A percentile compares a stretch with the other conserved stretches of the same genome.
phyloP scores from a whole-genome alignment of 768 basidiomycete genomes.

The Mycena latifolia region DNA sequence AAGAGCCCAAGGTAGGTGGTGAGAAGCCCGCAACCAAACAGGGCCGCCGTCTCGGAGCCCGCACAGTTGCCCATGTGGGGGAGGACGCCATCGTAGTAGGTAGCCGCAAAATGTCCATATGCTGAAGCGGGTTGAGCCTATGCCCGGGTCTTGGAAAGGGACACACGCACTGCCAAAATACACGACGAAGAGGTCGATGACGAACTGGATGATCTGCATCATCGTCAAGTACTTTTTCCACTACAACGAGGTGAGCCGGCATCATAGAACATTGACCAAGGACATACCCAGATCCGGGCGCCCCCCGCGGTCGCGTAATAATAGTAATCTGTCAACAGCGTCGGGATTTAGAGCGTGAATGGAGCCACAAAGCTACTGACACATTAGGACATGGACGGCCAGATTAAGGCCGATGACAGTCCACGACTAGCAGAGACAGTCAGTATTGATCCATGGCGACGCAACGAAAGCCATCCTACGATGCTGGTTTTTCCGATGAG shows the following conservation, averaged over 20 bases:
- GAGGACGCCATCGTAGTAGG: conserved; percentile 68
- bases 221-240: conserved; percentile 99
- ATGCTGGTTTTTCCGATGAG: conserved; percentile 95
- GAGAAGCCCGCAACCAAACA: conserved; percentile 90
- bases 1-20: conserved; percentile 94
- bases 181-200: conserved; percentile 90
- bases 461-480: conserved; percentile 58
- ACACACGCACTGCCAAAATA: conserved; percentile 92
- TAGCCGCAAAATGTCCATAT: conserved; percentile 84
- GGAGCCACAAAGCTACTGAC: conserved; percentile 59
- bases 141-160: not conserved
- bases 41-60: conserved; percentile 88
- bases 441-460: conserved; percentile 25
- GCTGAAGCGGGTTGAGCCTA: conserved; percentile 50
- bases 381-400: conserved; percentile 97
- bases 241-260: conserved; percentile 52
- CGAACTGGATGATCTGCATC: conserved; percentile 97
- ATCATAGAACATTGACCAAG: conserved; percentile 1
- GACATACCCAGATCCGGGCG: conserved; percentile 91
- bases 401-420: conserved; percentile 93
- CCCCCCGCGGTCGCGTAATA: conserved; percentile 99
- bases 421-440: conserved; percentile 79
- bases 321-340: conserved; percentile 84
- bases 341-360: conserved; percentile 21
- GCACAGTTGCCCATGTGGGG: conserved; percentile 88